Evolutionary conservation across 129 eudicot genomes (phyloP), one percentile per base, ranked within the genome.

Genomic region (Arctium lappa): DNA sequence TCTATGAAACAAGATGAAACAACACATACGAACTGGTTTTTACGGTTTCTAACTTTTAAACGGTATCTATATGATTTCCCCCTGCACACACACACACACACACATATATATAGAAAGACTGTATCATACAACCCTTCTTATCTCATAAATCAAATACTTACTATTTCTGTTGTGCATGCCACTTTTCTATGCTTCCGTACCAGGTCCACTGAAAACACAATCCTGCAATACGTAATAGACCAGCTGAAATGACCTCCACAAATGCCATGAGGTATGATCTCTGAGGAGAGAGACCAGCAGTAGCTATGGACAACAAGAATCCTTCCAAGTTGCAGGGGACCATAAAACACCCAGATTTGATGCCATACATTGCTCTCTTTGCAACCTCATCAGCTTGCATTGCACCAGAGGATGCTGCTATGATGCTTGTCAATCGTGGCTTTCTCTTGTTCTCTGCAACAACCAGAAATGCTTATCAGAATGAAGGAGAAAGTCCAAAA

Each of bases 241-340:
- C 90, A 66, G 90, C 90, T 53, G 82, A 77, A 84, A 86, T 36
- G 42, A 95, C 94, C 85, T 95, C 98, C 69, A 95, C 86, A 72
- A 91, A 93, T 6, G 99, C 99, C 97, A 91, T 91, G 32, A 95
- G 75, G 48, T 72, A 90, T 31, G 99, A 95, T 80, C 93, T 87
- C 85, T 95, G 99, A 79, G 99, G 99, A 36, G 97, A 88, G 34
- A 93, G 86, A 81, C 99, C 99, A 44, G 97, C 93, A 66, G 97
- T 93, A 27, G 92, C 99, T 72, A 95, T 79, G 16, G 91, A 78
- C 66, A 95, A 83, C 69, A 90, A 62, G 75, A 84, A 80, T n/a
- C 97, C 97, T 82, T 91, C 97, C 31, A 93, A 87, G 88, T 93
- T 95, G 92, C 97, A 95, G 69, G 93, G 92, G 34, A 95, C 90